Conservation (phyloP, 2,329 filamentous ascomycete genomes). For the Talaromyces marneffei region DNA sequence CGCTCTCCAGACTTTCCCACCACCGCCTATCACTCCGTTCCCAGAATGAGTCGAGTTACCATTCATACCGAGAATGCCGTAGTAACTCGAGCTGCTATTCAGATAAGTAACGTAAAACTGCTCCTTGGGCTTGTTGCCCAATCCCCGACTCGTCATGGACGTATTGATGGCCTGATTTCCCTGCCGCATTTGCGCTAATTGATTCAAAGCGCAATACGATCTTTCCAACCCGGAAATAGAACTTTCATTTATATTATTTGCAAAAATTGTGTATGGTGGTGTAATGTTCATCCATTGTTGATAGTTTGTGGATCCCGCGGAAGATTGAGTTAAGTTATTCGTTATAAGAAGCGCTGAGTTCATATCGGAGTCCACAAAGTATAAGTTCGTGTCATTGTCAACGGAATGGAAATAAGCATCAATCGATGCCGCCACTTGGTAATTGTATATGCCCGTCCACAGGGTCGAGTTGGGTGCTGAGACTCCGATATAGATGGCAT, state of each 20-base stretch:
- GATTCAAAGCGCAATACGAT: slow-evolving; percentile 76
- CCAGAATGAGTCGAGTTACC: slow-evolving; percentile 51
- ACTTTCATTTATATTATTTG: slow-evolving; percentile 54
- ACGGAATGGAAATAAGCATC: slow-evolving; percentile 67
- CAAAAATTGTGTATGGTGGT: slow-evolving; percentile 72
- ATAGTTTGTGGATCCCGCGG: slow-evolving; percentile 44
- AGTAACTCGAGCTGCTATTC: slow-evolving; percentile 65
- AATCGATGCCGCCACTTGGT: slow-evolving; percentile 76
- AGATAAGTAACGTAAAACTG: slow-evolving; percentile 80
- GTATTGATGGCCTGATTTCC: slow-evolving; percentile 55
- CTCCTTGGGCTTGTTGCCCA: slow-evolving; percentile 66
- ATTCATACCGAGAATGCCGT: slow-evolving; percentile 63
- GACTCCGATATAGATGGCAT: slow-evolving; percentile 70
- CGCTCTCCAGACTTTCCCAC: slow-evolving; percentile 66
- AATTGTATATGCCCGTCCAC: slow-evolving; percentile 66
- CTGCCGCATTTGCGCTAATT: slow-evolving; percentile 58
- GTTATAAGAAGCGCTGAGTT: slow-evolving; percentile 73
- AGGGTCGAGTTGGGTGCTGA: slow-evolving; percentile 61
- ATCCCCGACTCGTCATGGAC: slow-evolving; percentile 63
- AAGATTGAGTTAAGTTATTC: slow-evolving; percentile 54
- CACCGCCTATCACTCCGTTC: slow-evolving; percentile 58
- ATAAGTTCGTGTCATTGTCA: slow-evolving; percentile 53
- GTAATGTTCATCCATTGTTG: slow-evolving; percentile 53
- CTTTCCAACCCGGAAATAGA: slow-evolving; percentile 63
- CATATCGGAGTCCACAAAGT: slow-evolving; percentile 80